phyloP scores from a whole-genome alignment of 805 yeast genomes.

The Sugiyamaella lignohabitans region DNA sequence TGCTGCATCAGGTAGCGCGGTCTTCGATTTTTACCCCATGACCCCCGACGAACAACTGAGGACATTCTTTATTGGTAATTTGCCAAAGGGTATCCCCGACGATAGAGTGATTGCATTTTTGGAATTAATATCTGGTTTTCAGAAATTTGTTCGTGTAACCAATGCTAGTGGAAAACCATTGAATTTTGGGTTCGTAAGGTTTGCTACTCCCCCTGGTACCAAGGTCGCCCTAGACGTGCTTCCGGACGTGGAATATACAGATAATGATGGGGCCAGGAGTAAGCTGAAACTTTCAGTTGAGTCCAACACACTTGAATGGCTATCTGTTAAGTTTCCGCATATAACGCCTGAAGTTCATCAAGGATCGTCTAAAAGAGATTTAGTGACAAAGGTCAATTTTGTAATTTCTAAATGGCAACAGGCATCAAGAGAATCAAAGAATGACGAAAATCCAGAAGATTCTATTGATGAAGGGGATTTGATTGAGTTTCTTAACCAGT shows the following conservation, averaged over 20 bases:
- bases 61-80: conserved; percentile 16
- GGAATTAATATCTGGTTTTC: conserved; percentile 17
- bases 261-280: neutral
- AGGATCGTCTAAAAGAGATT: conserved; percentile 3
- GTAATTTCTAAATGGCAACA: conserved; percentile 1
- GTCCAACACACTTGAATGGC: conserved; percentile 11
- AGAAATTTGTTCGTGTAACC: conserved; percentile 13
- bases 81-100: conserved; percentile 18
- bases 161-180: conserved; percentile 11
- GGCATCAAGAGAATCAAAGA: neutral
- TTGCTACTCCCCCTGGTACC: conserved; percentile 11
- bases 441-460: neutral
- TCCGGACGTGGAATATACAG: conserved; percentile 11
- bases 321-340: neutral
- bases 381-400: neutral
- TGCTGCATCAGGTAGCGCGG: too few relatives aligned
- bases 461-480: conserved; percentile 1
- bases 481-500: neutral
- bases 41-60: conserved; percentile 13
- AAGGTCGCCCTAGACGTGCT: conserved; percentile 18
- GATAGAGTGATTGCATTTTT: conserved; percentile 9
- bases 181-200: conserved; percentile 20
- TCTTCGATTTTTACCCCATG: neutral
- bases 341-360: neutral
- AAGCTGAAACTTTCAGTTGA: conserved; percentile 9